Conservation (phyloP, 176 grass and related monocot species). For the Eragrostis nindensis region DNA sequence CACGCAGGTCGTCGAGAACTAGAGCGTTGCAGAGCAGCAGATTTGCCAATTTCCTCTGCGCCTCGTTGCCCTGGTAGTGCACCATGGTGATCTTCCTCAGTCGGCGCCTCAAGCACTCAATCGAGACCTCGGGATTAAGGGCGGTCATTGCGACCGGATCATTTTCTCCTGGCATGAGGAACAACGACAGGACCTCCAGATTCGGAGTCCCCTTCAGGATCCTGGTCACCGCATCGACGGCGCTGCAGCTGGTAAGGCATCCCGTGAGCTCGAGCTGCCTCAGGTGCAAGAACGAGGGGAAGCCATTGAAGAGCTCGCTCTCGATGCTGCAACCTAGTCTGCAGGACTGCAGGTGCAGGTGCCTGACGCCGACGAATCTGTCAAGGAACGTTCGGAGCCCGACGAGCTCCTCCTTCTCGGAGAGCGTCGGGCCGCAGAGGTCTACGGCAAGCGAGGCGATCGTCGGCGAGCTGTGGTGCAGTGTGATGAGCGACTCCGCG, state of each 20-base stretch:
- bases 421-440: not conserved
- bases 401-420: no score
- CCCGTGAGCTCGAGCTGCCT: not conserved
- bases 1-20: not conserved
- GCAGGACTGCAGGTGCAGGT: not conserved
- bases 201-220: not conserved
- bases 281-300: not conserved
- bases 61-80: not conserved
- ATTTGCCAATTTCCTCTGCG: not conserved
- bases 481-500: not conserved
- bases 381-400: not conserved
- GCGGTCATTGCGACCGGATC: not conserved
- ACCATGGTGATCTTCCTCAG: constrained; percentile 1
- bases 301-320: not conserved
- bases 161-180: not conserved
- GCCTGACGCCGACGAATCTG: not conserved
- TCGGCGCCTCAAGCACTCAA: not conserved
- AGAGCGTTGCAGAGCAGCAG: no score
- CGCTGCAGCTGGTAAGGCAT: not conserved
- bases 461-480: not conserved
- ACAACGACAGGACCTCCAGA: constrained; percentile 16
- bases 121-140: not conserved
- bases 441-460: not conserved
- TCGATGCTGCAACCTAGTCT: not conserved
- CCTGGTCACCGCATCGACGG: not conserved